Conservation (phyloP, 2,329 filamentous ascomycete genomes). For the Rugonectria rugulosa region DNA sequence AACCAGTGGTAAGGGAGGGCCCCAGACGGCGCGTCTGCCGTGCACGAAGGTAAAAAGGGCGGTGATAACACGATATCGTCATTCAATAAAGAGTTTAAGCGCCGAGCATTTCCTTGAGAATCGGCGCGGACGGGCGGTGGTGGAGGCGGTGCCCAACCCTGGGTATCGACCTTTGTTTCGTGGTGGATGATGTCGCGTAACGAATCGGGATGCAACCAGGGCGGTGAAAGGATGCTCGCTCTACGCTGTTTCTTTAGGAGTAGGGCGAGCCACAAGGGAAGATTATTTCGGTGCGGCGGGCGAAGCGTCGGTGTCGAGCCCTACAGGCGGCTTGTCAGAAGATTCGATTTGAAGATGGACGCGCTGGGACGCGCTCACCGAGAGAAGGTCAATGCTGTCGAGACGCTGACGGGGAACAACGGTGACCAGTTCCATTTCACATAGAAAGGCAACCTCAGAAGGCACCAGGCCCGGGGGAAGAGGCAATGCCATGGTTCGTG, state of each 20-base stretch:
- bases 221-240: slow-evolving; percentile 89
- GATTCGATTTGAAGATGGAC: slow-evolving; percentile 22
- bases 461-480: slow-evolving; percentile 72
- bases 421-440: slow-evolving; percentile 97
- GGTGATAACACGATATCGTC: slow-evolving; percentile 60
- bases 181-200: slow-evolving; percentile 80
- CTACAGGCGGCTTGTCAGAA: slow-evolving; percentile 54
- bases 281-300: slow-evolving; percentile 78
- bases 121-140: slow-evolving; percentile 65
- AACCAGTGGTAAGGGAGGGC: slow-evolving; percentile 95
- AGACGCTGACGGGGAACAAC: slow-evolving; percentile 90
- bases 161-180: slow-evolving; percentile 76
- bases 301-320: slow-evolving; percentile 78
- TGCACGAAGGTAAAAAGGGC: slow-evolving; percentile 82
- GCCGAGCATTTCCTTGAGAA: slow-evolving; percentile 51
- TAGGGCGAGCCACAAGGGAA: slow-evolving; percentile 94
- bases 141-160: slow-evolving; percentile 80
- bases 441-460: slow-evolving; percentile 89
- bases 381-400: slow-evolving; percentile 83
- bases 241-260: slow-evolving; percentile 93
- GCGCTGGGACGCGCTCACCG: slow-evolving; percentile 65
- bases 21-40: slow-evolving; percentile 70
- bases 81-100: slow-evolving; percentile 38
- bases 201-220: slow-evolving; percentile 83
- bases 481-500: slow-evolving; percentile 55